phyloP scores from a whole-genome alignment of 192 early-diverging fungal genomes.

The Rhizophagus sp. region DNA sequence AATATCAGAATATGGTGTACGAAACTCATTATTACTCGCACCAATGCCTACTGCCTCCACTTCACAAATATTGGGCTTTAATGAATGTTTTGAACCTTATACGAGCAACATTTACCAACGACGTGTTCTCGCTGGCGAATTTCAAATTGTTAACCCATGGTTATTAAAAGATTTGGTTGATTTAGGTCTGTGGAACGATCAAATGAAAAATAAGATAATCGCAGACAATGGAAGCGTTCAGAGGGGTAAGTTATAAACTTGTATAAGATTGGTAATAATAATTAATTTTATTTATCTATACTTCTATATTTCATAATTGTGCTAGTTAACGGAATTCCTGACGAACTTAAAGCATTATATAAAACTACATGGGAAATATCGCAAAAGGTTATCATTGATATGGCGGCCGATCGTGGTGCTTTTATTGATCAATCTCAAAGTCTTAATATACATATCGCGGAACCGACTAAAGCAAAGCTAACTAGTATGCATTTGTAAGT shows the following conservation, averaged over 20 bases:
- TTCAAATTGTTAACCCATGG: conserved; percentile 98
- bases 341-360: conserved; percentile 91
- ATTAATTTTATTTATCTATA: background rate
- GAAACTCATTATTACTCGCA: conserved; percentile 92
- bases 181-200: conserved; percentile 89
- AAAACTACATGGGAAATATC: conserved; percentile 98
- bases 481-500: conserved; percentile 90
- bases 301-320: background rate
- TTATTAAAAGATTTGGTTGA: conserved; percentile 94
- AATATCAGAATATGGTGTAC: conserved; percentile 81
- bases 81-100: conserved; percentile 96
- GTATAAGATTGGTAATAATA: background rate
- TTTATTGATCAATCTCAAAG: conserved; percentile 97
- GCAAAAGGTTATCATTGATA: conserved; percentile 88
- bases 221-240: conserved; percentile 88
- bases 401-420: conserved; percentile 96
- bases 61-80: conserved; percentile 95
- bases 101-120: conserved; percentile 96
- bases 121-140: conserved; percentile 94
- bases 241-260: conserved; percentile 31
- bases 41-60: conserved; percentile 99
- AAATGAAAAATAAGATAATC: conserved; percentile 93
- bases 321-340: conserved; percentile 69
- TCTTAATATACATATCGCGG: conserved; percentile 95
- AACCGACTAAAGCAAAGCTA: conserved; percentile 90